These are phyloP conservation scores for Clonostachys rosea DNA, from an alignment of 2,329 filamentous ascomycete genomes.

Conservation along the genomic window DNA sequence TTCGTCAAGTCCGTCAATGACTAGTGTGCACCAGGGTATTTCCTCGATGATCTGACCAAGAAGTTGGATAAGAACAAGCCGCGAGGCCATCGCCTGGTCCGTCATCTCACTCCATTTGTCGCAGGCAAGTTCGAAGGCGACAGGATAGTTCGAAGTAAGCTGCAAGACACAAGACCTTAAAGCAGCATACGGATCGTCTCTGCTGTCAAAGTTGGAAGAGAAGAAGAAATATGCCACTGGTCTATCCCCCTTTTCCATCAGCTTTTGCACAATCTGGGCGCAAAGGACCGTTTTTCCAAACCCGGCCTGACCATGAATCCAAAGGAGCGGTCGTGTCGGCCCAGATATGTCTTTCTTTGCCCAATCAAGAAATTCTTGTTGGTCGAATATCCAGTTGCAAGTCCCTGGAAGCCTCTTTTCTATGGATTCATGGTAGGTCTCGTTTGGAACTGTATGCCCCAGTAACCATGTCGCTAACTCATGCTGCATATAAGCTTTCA, in stretches of 20 bases:
- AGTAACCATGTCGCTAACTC: not conserved
- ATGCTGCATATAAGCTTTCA: not conserved
- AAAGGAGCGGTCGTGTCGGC: conserved; percentile 12
- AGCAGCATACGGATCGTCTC: conserved; percentile 13
- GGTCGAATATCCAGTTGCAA: conserved; percentile 17
- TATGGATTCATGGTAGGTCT: conserved; percentile 10
- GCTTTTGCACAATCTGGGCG: conserved; percentile 15
- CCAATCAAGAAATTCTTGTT: conserved; percentile 10
- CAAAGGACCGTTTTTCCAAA: conserved; percentile 26
- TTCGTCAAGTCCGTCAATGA: conserved; percentile 27
- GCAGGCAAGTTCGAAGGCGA: conserved; percentile 6
- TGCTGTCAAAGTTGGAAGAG: conserved; percentile 16
- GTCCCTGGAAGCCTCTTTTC: conserved; percentile 11
- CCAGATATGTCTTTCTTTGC: conserved; percentile 1
- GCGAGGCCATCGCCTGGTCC: conserved; percentile 7
- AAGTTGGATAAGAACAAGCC: conserved; percentile 7
- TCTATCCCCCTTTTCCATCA: conserved; percentile 5
- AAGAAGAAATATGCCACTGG: conserved; percentile 22
- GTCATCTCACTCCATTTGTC: not conserved
- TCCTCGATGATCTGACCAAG: conserved; percentile 7
- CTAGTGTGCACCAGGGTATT: conserved; percentile 11
- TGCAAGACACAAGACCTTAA: conserved; percentile 23
- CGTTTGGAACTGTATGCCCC: conserved; percentile 7
- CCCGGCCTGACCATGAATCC: conserved; percentile 19
- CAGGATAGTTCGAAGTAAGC: conserved; percentile 2